Conservation (phyloP, 768 basidiomycete species). For the Trichaptum fuscoviolaceum region DNA sequence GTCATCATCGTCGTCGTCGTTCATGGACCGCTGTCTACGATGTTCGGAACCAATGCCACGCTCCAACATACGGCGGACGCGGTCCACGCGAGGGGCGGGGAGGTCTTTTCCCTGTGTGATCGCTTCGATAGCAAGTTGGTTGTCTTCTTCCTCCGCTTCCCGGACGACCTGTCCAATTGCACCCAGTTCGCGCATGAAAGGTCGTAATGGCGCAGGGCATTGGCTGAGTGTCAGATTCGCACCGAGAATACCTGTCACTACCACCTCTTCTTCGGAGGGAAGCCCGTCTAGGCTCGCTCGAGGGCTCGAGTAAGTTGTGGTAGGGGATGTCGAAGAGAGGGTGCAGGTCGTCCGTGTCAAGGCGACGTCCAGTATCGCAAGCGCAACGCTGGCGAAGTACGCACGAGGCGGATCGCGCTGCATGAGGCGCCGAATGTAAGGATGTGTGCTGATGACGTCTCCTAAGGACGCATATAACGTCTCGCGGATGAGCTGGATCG, state of each 20-base stretch:
- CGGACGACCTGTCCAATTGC: conserved; percentile 47
- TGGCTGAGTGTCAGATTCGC: conserved; percentile 47
- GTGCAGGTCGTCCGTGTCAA: conserved; percentile 32
- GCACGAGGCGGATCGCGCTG: conserved; percentile 62
- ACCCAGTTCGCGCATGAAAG: conserved; percentile 65
- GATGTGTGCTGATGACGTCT: conserved; percentile 55
- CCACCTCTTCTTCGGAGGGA: conserved; percentile 28
- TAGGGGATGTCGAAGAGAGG: conserved; percentile 21
- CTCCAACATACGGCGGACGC: conserved; percentile 52
- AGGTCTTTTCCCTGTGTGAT: conserved; percentile 30
- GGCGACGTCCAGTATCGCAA: conserved; percentile 68
- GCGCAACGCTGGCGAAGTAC: conserved; percentile 72
- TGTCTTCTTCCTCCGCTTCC: conserved; percentile 51
- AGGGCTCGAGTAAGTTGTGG: background rate
- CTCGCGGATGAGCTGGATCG: conserved; percentile 77
- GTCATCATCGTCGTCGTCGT: conserved; percentile 21
- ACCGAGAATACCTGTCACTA: conserved; percentile 50
- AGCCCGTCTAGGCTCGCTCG: background rate
- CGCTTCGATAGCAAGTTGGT: conserved; percentile 40
- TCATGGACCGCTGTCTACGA: background rate
- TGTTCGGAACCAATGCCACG: conserved; percentile 44
- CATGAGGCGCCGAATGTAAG: conserved; percentile 51
- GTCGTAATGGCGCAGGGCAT: conserved; percentile 57
- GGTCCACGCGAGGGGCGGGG: conserved; percentile 47
- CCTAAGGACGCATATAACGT: conserved; percentile 80